Evolutionary conservation across 2,329 filamentous ascomycete genomes (phyloP).

Genomic region (Alternaria burnsii): DNA sequence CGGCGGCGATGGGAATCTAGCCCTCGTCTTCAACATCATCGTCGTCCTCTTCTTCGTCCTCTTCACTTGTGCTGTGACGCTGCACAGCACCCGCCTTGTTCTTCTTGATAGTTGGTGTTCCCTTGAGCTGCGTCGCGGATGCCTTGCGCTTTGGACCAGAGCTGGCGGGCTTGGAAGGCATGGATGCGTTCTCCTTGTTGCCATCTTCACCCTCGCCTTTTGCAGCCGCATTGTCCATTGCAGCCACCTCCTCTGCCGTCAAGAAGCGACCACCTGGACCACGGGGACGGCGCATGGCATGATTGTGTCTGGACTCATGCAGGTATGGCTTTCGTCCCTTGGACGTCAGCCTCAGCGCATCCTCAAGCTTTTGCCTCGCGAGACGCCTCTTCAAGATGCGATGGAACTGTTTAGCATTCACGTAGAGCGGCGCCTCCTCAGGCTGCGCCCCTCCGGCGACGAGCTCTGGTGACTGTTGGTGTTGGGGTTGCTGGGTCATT

Average conservation of each 20-base stretch:
- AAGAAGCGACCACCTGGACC: constrained; percentile 95
- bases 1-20: constrained; percentile 21
- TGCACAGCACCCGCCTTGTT: constrained; percentile 54
- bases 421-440: constrained; percentile 94
- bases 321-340: constrained; percentile 97
- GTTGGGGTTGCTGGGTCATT: constrained; percentile 70
- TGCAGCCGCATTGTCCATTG: constrained; percentile 69
- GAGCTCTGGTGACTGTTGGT: constrained; percentile 81
- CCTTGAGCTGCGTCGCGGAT: constrained; percentile 41
- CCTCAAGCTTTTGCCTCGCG: constrained; percentile 90
- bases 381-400: constrained; percentile 94
- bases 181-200: constrained; percentile 52
- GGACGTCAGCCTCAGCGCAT: constrained; percentile 87
- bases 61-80: constrained; percentile 59
- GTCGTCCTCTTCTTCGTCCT: constrained; percentile 60
- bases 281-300: constrained; percentile 94
- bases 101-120: constrained; percentile 56
- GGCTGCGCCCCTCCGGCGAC: constrained; percentile 68
- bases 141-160: constrained; percentile 46
- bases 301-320: constrained; percentile 96
- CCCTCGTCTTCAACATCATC: constrained; percentile 62
- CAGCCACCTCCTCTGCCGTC: constrained; percentile 93
- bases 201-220: constrained; percentile 41
- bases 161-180: constrained; percentile 33
- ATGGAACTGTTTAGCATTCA: constrained; percentile 99